Percentiles rank a stretch among this genome's conserved stretches.
These are phyloP conservation scores for Apiosordaria backusii DNA, from an alignment of 495 filamentous ascomycete species.

Conservation along the genomic window DNA sequence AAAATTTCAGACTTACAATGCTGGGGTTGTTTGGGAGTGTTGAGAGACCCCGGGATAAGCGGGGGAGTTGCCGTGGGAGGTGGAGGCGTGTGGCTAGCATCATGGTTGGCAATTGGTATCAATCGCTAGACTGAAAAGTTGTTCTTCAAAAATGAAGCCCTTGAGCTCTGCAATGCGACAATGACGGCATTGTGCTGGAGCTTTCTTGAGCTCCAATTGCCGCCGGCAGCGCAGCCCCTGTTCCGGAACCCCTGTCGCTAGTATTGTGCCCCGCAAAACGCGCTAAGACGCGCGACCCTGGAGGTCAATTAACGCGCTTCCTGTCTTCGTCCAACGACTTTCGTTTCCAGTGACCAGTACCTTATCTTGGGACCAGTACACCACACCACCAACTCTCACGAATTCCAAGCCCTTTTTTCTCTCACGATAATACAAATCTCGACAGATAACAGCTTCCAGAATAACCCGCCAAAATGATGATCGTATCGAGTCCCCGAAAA, in stretches of 20 bases:
- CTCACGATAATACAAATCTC: neutral
- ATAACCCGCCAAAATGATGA: constrained; percentile 26
- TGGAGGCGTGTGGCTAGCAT: constrained; percentile 26
- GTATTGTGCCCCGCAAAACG: constrained; percentile 29
- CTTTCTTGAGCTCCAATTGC: neutral
- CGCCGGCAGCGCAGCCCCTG: neutral
- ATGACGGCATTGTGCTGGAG: neutral
- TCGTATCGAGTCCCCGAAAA: constrained; percentile 29
- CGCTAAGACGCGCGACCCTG: constrained; percentile 23
- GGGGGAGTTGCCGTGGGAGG: constrained; percentile 7
- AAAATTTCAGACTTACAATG: constrained; percentile 42
- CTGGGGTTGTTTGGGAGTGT: constrained; percentile 42
- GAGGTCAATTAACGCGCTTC: constrained; percentile 33
- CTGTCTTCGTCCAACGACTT: neutral
- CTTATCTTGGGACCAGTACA: neutral
- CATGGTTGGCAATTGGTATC: neutral
- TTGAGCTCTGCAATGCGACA: neutral
- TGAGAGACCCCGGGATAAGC: constrained; percentile 23
- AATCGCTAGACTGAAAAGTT: neutral
- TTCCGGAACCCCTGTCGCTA: neutral
- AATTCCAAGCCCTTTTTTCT: neutral
- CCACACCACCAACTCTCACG: neutral
- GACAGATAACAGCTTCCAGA: neutral
- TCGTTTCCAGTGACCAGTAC: neutral
- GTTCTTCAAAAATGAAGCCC: neutral